Evolutionary conservation across 306 rosid species (phyloP).

Genomic region (barrel medic (Medicago truncatula)): MtrunA17r5.0-ANR NC_053049.1:17868501-17869000

Average conservation of each 20-base stretch:
- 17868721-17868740: not conserved
- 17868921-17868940: too few relatives aligned
- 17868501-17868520: not conserved
- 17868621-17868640: not conserved
- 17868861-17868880: too few relatives aligned
- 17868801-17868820: too few relatives aligned
- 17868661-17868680: not conserved
- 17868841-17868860: too few relatives aligned
- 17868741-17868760: not conserved
- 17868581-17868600: not conserved
- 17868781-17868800: too few relatives aligned
- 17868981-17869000: constrained; percentile 65
- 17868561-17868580: not conserved
- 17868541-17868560: not conserved
- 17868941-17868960: too few relatives aligned
- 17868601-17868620: not conserved
- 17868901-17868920: too few relatives aligned
- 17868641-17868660: not conserved
- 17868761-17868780: not conserved
- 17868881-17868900: too few relatives aligned
- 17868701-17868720: not conserved
- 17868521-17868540: not conserved
- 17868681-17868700: not conserved
- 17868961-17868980: too few relatives aligned
- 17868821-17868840: too few relatives aligned